phyloP scores from a whole-genome alignment of 148 eudicot genomes.

The Oxyria digyna region DNA sequence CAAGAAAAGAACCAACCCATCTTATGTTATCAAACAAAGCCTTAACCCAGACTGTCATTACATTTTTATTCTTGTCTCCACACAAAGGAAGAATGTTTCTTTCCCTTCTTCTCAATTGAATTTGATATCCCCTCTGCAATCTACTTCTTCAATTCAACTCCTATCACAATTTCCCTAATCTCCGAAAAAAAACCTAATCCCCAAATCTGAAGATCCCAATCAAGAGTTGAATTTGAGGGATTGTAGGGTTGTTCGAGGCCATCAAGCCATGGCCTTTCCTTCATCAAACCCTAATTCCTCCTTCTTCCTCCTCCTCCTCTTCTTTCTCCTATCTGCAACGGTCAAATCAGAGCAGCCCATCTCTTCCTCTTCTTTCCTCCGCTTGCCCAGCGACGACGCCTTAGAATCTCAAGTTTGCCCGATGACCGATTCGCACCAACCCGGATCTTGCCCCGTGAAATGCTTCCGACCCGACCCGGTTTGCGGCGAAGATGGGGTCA shows the following conservation, averaged over 20 bases:
- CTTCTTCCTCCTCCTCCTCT: slow-evolving; percentile 14
- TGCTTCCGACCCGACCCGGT: slow-evolving; percentile 89
- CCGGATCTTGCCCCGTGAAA: slow-evolving; percentile 54
- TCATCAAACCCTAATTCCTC: slow-evolving; percentile 9
- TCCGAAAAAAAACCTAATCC: background rate
- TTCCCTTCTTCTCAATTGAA: background rate
- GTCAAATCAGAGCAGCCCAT: slow-evolving; percentile 16
- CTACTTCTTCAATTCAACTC: background rate
- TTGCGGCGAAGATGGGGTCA: slow-evolving; percentile 81
- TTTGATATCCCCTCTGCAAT: background rate
- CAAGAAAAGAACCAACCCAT: background rate
- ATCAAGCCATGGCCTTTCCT: slow-evolving; percentile 2
- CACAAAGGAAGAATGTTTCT: background rate
- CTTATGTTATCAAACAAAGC: background rate
- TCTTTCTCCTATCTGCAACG: slow-evolving; percentile 16
- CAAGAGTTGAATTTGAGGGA: background rate
- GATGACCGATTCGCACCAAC: background rate
- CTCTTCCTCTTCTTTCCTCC: slow-evolving; percentile 16
- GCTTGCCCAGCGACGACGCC: slow-evolving; percentile 23
- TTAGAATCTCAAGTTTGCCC: slow-evolving; percentile 14
- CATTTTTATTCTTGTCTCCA: background rate
- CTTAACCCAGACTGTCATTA: background rate
- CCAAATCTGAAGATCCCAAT: background rate
- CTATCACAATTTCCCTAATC: background rate
- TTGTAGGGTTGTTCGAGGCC: background rate